phyloP scores from a whole-genome alignment of 352 stramenopile genomes.

The Bremia lactucae region DNA sequence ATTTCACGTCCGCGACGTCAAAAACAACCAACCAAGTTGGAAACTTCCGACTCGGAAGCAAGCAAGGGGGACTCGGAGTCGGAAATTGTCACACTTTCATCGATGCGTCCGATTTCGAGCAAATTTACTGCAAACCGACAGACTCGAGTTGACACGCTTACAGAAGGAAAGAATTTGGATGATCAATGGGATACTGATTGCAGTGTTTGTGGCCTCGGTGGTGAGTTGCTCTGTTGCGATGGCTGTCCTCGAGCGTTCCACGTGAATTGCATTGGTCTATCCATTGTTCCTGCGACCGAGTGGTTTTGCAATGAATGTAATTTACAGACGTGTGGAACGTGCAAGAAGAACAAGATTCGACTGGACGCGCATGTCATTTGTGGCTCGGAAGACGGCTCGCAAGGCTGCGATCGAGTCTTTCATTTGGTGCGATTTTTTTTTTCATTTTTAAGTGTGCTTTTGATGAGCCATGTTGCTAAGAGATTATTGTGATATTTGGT shows the following conservation, averaged over 20 bases:
- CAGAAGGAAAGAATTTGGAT: slow-evolving; percentile 27
- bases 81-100: slow-evolving; percentile 13
- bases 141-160: slow-evolving; percentile 3
- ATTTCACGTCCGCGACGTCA: slow-evolving; percentile 6
- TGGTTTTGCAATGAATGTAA: slow-evolving; percentile 87
- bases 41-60: slow-evolving; percentile 14
- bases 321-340: slow-evolving; percentile 62
- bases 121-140: slow-evolving; percentile 18
- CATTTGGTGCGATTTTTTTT: slow-evolving; percentile 57
- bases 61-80: slow-evolving; percentile 17
- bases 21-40: slow-evolving; percentile 14
- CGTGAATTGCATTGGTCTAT: slow-evolving; percentile 67
- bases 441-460: background rate
- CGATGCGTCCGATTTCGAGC: slow-evolving; percentile 5
- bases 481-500: too few species aligned
- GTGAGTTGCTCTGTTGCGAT: slow-evolving; percentile 85
- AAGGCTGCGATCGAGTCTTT: slow-evolving; percentile 81
- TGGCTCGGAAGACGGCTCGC: slow-evolving; percentile 77
- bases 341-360: slow-evolving; percentile 82
- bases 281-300: slow-evolving; percentile 54
- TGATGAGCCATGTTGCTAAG: too few species aligned
- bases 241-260: slow-evolving; percentile 89
- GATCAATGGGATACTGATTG: slow-evolving; percentile 87
- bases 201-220: slow-evolving; percentile 72
- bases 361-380: slow-evolving; percentile 87